Evolutionary conservation across 768 basidiomycete species (phyloP).

Genomic region (Wakefieldia striispora): DNA sequence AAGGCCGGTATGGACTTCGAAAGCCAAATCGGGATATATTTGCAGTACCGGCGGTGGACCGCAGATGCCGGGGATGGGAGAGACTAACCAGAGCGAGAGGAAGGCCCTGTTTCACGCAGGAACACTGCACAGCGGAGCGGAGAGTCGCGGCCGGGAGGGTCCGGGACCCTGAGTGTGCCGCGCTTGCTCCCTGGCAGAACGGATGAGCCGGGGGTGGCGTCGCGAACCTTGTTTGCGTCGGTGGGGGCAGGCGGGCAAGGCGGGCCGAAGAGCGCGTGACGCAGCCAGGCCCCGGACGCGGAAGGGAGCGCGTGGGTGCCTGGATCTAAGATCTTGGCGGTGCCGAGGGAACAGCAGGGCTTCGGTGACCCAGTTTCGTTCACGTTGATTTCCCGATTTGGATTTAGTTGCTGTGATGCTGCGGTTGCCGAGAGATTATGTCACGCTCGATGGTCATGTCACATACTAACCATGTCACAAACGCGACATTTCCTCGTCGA

Average conservation of each 20-base stretch:
- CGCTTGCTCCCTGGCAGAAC: neutral
- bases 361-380: constrained; percentile 30
- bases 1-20: constrained; percentile 11
- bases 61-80: too few species aligned
- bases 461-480: constrained; percentile 21
- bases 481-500: constrained; percentile 35
- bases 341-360: constrained; percentile 35
- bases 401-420: constrained; percentile 30
- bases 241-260: constrained; percentile 17
- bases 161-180: too few species aligned
- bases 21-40: constrained; percentile 18
- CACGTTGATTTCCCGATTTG: constrained; percentile 36
- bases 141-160: too few species aligned
- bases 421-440: constrained; percentile 32
- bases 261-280: constrained; percentile 18
- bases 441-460: constrained; percentile 28
- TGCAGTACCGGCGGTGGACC: too few species aligned
- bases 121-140: too few species aligned
- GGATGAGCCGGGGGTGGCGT: constrained; percentile 21
- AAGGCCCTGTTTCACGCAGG: too few species aligned
- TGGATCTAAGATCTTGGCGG: constrained; percentile 46
- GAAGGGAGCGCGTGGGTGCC: constrained; percentile 15
- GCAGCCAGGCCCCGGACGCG: constrained; percentile 11
- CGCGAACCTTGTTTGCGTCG: constrained; percentile 3
- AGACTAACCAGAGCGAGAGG: too few species aligned